Base-by-base conservation (phyloP, 352 stramenopile genomes). In the Blastocystis sp. region DNA sequence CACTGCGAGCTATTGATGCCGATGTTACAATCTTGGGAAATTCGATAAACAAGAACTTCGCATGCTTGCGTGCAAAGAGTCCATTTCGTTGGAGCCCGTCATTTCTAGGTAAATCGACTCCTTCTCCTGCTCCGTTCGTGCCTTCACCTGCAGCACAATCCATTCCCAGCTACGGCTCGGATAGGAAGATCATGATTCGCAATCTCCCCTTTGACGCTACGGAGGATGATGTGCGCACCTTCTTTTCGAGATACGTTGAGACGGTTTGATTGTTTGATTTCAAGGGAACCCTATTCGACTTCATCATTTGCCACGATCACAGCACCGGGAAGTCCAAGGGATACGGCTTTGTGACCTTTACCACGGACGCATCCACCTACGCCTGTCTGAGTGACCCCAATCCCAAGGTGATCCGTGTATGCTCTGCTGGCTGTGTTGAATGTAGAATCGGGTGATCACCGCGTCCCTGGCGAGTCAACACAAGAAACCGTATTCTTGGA, bases 71-170 rank as follows among this genome's bases (percentile, higher is more conserved):
- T 71, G 14, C 64, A 23, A 89, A 64, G 23, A n/a, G 43, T 41
- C 40, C 17, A 62, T 34, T 10, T 78, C 71, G 67, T 90, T 91
- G 70, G 53, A 86, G 89, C 34, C 89, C 86, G 21, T 89, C 88
- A 56, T 89, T 86, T 65, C 84, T 89, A 61, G 89, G 89, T 41
- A 90, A 38, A 67, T 89, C 41, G 79, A 64, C 60, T 82, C 64
- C 45, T 77, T 89, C 17, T 43, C 79, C 9, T 65, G 86, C 62
- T 76, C 89, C 71, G 89, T 92, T n/a, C 28, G 77, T 62, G 40
- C 66, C 19, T 34, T 34, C 28, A 34, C 28, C 28, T 34, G 28
- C 28, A 34, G 28, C 28, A 34, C 28, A 34, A 34, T 71, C 81
- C 70, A 77, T 89, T 52, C 62, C 70, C 11, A 62, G 60, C 38